These are phyloP conservation scores for Tremellales sp. DNA, from an alignment of 1,284 basidiomycete species.

Conservation along the genomic window DNA sequence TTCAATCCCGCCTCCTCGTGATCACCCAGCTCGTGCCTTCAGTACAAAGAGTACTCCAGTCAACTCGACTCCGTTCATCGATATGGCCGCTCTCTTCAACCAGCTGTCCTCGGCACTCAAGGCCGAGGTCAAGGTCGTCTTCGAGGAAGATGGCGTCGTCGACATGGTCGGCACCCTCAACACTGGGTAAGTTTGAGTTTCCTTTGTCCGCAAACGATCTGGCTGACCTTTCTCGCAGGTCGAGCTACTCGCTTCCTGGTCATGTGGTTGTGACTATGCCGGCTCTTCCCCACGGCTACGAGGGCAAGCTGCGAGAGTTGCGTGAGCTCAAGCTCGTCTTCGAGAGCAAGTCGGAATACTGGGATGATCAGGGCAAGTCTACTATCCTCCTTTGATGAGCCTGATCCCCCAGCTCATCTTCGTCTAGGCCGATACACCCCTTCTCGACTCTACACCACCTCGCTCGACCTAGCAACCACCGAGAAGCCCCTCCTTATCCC, in stretches of 20 bases:
- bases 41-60: too few species aligned
- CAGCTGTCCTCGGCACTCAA: slow-evolving; percentile 4
- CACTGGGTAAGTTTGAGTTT: slow-evolving; percentile 26
- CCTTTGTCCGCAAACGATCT: not conserved
- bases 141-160: slow-evolving; percentile 19
- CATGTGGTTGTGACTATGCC: slow-evolving; percentile 22
- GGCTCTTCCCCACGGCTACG: slow-evolving; percentile 14
- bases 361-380: slow-evolving; percentile 36
- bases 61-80: too few species aligned
- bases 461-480: slow-evolving; percentile 14
- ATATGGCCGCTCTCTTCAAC: slow-evolving; percentile 7
- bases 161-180: slow-evolving; percentile 30
- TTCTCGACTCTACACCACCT: slow-evolving; percentile 23
- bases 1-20: slow-evolving; percentile 10
- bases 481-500: slow-evolving; percentile 19
- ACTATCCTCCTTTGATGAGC: not conserved
- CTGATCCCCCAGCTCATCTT: not conserved
- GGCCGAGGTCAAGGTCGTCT: slow-evolving; percentile 22
- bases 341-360: slow-evolving; percentile 45
- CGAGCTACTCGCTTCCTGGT: slow-evolving; percentile 32
- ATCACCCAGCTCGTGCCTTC: too few species aligned
- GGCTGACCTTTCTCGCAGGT: slow-evolving; percentile 13
- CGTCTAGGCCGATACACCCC: slow-evolving; percentile 42
- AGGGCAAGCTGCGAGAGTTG: slow-evolving; percentile 18
- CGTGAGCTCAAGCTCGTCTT: slow-evolving; percentile 28